These are phyloP conservation scores for Ceratocystis destructans DNA, from an alignment of 2,329 filamentous ascomycete species.

Conservation along the genomic window DNA sequence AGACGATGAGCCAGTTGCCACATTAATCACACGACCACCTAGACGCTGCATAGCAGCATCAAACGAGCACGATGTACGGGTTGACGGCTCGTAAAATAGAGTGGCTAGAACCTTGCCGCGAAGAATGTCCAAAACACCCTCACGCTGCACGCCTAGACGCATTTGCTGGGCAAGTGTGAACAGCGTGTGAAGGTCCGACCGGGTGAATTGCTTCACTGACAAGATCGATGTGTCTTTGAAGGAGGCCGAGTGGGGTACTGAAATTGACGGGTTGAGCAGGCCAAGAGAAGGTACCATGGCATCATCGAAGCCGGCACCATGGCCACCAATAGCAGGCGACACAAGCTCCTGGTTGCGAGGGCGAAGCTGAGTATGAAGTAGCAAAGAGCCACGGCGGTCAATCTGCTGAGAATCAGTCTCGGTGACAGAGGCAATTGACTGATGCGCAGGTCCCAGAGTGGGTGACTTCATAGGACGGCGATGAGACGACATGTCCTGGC, in stretches of 20 bases:
- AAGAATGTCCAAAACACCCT: conserved; percentile 76
- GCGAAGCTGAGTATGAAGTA: conserved; percentile 18
- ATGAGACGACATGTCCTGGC: conserved; percentile 65
- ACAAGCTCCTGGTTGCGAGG: conserved; percentile 17
- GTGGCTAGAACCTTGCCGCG: conserved; percentile 77
- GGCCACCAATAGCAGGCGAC: conserved; percentile 1
- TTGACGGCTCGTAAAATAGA: conserved; percentile 96
- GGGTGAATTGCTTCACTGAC: conserved; percentile 80
- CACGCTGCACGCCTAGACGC: conserved; percentile 83
- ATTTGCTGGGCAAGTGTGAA: conserved; percentile 98
- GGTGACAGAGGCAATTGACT: conserved; percentile 13
- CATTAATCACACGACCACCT: conserved; percentile 69
- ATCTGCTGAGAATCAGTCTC: conserved; percentile 15
- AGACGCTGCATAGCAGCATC: conserved; percentile 98
- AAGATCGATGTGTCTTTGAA: conserved; percentile 87
- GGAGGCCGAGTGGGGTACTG: conserved; percentile 34
- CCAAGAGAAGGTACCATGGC: conserved; percentile 13
- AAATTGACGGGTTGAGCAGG: conserved; percentile 12
- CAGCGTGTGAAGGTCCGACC: conserved; percentile 76
- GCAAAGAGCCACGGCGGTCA: conserved; percentile 25
- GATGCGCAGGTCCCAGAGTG: conserved; percentile 35
- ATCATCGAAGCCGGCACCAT: conserved; percentile 13
- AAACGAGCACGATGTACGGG: conserved; percentile 86
- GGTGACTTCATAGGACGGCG: conserved; percentile 43
- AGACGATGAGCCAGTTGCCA: conserved; percentile 72